Evolutionary conservation across 2,329 filamentous ascomycete species (phyloP).

Genomic region (Alternaria solani): DNA sequence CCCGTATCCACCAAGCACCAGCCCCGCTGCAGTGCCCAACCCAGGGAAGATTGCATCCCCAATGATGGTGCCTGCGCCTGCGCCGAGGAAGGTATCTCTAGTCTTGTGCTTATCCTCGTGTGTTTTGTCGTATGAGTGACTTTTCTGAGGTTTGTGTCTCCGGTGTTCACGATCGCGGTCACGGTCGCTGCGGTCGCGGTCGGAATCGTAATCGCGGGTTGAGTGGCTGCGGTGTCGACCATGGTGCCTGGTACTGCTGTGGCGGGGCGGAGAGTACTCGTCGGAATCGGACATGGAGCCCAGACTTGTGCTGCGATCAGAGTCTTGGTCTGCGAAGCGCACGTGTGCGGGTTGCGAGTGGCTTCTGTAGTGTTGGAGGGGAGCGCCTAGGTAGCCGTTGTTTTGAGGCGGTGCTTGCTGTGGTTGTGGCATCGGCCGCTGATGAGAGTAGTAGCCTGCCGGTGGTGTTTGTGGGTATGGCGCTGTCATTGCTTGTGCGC

Average conservation of each 20-base stretch:
- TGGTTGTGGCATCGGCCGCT: constrained; percentile 2
- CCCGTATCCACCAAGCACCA: constrained; percentile 54
- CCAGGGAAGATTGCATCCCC: constrained; percentile 57
- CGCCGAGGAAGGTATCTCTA: constrained; percentile 55
- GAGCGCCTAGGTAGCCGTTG: constrained; percentile 36
- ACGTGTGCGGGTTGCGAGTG: constrained; percentile 47
- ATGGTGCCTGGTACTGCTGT: constrained; percentile 22
- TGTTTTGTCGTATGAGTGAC: constrained; percentile 8
- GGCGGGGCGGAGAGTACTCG: constrained; percentile 23
- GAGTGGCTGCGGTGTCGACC: constrained; percentile 15
- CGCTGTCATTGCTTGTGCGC: constrained; percentile 13
- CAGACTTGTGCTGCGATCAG: constrained; percentile 28
- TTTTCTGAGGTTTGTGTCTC: constrained; percentile 6
- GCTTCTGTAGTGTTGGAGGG: constrained; percentile 36
- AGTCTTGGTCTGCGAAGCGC: constrained; percentile 39
- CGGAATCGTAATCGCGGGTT: constrained; percentile 9
- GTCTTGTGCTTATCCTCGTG: constrained; percentile 33
- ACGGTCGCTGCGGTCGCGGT: not conserved
- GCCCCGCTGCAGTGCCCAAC: constrained; percentile 50
- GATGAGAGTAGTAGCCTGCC: constrained; percentile 21
- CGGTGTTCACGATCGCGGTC: constrained; percentile 7
- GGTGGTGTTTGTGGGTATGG: constrained; percentile 34
- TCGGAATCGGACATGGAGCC: constrained; percentile 30
- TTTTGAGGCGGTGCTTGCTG: constrained; percentile 22
- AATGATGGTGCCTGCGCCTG: constrained; percentile 54